These are phyloP conservation scores for Mortierella sp. DNA, from an alignment of 371 early-diverging fungal species.

Conservation along the genomic window DNA sequence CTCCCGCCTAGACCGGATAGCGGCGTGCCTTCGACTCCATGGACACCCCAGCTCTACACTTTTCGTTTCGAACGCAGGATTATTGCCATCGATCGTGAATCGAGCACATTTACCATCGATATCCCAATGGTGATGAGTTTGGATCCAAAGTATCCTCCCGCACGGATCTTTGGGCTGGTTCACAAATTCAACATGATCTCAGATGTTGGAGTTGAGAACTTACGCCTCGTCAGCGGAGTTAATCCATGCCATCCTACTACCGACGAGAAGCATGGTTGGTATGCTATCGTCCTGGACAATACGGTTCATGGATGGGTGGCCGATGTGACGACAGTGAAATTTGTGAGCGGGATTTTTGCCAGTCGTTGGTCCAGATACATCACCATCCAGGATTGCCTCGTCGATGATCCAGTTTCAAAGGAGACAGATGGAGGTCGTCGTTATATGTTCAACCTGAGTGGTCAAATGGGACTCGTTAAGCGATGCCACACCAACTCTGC, in stretches of 20 bases:
- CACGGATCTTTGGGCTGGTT: conserved; percentile 34
- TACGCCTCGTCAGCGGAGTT: conserved; percentile 32
- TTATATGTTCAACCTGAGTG: conserved; percentile 50
- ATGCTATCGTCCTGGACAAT: conserved; percentile 35
- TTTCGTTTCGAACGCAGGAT: conserved; percentile 50
- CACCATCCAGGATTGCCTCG: conserved; percentile 50
- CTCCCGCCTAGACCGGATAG: conserved; percentile 35
- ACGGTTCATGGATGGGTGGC: conserved; percentile 48
- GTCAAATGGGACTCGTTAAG: conserved; percentile 51
- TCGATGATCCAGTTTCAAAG: conserved; percentile 45
- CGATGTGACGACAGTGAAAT: conserved; percentile 42
- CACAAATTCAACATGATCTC: conserved; percentile 41
- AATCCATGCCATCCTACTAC: conserved; percentile 18
- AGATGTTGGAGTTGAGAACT: conserved; percentile 48
- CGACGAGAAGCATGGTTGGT: conserved; percentile 51
- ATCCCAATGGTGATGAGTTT: conserved; percentile 49
- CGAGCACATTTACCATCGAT: conserved; percentile 31
- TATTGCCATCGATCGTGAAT: conserved; percentile 36
- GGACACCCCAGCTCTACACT: conserved; percentile 36
- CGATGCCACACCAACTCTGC: conserved; percentile 48
- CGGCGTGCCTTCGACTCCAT: conserved; percentile 21
- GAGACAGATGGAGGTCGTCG: conserved; percentile 47
- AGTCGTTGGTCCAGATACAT: conserved; percentile 37
- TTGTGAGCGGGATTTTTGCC: conserved; percentile 48
- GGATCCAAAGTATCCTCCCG: conserved; percentile 50